Evolutionary conservation across 768 basidiomycete species (phyloP), one percentile per base, ranked within the genome.

Genomic region (Amanita rimosa): DNA sequence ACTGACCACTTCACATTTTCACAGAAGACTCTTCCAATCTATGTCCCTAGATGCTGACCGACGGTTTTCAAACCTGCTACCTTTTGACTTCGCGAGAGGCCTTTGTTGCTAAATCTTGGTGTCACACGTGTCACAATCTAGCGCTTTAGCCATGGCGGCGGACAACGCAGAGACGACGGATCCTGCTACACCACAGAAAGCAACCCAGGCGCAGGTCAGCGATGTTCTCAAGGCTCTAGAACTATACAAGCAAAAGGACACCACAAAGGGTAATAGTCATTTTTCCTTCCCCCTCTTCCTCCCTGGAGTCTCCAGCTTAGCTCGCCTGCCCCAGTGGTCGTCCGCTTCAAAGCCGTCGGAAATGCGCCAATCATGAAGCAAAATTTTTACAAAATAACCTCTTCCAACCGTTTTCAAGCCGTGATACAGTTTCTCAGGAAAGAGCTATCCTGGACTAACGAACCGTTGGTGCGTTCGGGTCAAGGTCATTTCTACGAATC

Each of bases 291-390:
- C 9, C 14, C 7, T 6, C 6, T 4, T 6, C 10, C 6, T 37
- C 4, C 17, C 8, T 6, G 9, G 10, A n/a, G 4, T n/a, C n/a
- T n/a, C n/a, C n/a, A 38, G 31, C 45, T 46, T n/a, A 46, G n/a
- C n/a, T 35, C 19, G 10, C 36, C 22, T n/a, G 5, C n/a, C n/a
- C 9, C 62, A 98, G 95, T 97, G 44, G 83, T 97, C 53, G 90
- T 99, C 8, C 83, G 93, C 38, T 99, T 99, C 78, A 94, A 94
- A 63, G 93, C 95, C 2, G 88, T 96, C 8, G 95, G 95, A 40
- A 94, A 95, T 57, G 95, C 94, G 1, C 95, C 95, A 0, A 93
- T 99, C 58, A 96, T 99, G 94, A 94, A 87, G 68, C 90, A 95
- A 67, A 97, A 95, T 69, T 88, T 94, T 57, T 97, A 92, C 79